These are phyloP conservation scores for Aspergillus wentii DNA, from an alignment of 495 filamentous ascomycete genomes.

Conservation along the genomic window DNA sequence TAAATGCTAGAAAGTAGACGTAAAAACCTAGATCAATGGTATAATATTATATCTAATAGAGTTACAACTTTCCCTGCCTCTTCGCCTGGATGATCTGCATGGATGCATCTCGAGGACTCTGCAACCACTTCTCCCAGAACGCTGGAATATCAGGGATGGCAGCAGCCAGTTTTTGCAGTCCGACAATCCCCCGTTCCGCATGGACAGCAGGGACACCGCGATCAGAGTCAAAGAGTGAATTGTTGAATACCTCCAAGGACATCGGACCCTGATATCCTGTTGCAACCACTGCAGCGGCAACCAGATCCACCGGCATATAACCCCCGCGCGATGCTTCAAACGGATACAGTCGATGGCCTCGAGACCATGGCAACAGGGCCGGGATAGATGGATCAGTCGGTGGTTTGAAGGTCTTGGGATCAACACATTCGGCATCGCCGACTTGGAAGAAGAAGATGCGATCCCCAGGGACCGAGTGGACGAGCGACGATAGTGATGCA, in stretches of 20 bases:
- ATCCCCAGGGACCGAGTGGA: conserved; percentile 49
- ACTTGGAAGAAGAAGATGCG: conserved; percentile 71
- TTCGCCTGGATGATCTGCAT: too few species aligned
- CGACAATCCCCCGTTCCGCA: conserved; percentile 19
- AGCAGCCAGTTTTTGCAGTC: conserved; percentile 12
- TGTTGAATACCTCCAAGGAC: conserved; percentile 59
- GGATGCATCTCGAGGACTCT: too few species aligned
- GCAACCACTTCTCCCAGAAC: conserved; percentile 19
- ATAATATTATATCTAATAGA: too few species aligned
- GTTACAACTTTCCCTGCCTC: too few species aligned
- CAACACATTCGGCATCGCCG: conserved; percentile 56
- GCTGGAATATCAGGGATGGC: conserved; percentile 9
- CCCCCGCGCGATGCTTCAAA: conserved; percentile 43
- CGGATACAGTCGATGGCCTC: conserved; percentile 48
- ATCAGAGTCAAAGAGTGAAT: conserved; percentile 18
- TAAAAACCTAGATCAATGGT: too few species aligned
- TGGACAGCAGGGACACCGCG: conserved; percentile 11
- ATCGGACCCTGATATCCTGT: conserved; percentile 62
- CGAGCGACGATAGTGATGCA: conserved; percentile 39
- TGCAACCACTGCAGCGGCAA: conserved; percentile 52
- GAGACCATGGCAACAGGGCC: conserved; percentile 26
- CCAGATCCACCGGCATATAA: conserved; percentile 60
- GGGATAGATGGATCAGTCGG: conserved; percentile 18
- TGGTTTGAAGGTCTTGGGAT: conserved; percentile 29
- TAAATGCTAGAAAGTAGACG: too few species aligned